phyloP scores from a whole-genome alignment of 495 filamentous ascomycete species.

The Podospora bellae-mahoneyi region DNA sequence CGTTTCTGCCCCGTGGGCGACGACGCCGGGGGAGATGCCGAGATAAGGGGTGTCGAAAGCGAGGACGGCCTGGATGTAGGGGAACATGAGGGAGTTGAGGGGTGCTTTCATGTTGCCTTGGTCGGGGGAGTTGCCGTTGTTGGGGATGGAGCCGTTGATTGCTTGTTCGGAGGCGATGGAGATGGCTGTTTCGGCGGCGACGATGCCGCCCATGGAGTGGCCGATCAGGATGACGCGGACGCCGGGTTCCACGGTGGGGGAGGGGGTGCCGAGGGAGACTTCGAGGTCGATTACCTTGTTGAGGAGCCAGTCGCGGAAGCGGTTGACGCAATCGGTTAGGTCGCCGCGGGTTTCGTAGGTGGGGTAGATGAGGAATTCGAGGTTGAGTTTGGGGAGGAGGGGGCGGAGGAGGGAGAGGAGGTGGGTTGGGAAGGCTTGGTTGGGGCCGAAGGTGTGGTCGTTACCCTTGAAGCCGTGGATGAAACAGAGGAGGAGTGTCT shows the following conservation, averaged over 20 bases:
- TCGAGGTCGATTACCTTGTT: constrained; percentile 93
- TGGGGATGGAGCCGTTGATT: constrained; percentile 42
- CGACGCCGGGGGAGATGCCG: constrained; percentile 81
- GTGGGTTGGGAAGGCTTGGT: constrained; percentile 65
- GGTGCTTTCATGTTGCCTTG: constrained; percentile 31
- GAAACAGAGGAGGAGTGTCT: constrained; percentile 85
- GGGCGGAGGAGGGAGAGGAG: constrained; percentile 65
- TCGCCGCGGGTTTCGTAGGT: constrained; percentile 91
- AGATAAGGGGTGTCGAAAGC: constrained; percentile 96
- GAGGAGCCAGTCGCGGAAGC: constrained; percentile 88
- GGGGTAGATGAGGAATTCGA: constrained; percentile 74
- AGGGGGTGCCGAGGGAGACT: constrained; percentile 74
- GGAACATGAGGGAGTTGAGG: constrained; percentile 55
- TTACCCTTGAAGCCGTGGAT: constrained; percentile 98
- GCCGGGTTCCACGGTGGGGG: constrained; percentile 83
- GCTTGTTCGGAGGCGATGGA: constrained; percentile 64
- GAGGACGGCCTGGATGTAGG: constrained; percentile 76
- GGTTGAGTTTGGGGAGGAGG: constrained; percentile 68
- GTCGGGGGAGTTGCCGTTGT: constrained; percentile 30
- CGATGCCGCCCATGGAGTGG: constrained; percentile 96
- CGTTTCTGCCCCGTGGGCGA: constrained; percentile 83
- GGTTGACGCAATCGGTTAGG: constrained; percentile 69
- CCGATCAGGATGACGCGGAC: constrained; percentile 82
- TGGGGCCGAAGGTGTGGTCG: constrained; percentile 76
- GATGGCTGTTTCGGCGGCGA: constrained; percentile 83